Evolutionary conservation across 2,329 filamentous ascomycete genomes (phyloP).

Genomic region (Pyricularia pennisetigena): DNA sequence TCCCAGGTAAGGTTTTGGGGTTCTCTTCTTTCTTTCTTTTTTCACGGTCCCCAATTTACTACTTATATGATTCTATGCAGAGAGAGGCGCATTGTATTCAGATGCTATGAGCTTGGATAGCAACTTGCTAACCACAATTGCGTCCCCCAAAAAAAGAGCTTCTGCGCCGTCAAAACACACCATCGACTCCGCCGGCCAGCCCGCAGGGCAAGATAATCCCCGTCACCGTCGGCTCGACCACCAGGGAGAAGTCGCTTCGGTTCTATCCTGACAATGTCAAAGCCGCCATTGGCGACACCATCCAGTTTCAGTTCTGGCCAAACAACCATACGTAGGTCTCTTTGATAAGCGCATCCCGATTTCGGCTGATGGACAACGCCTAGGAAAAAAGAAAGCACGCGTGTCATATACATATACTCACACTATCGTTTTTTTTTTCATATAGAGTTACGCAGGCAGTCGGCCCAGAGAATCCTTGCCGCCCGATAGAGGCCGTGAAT

Average conservation of each 20-base stretch:
- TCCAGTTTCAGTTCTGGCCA: conserved; percentile 57
- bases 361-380: not conserved
- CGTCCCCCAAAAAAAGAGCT: not conserved
- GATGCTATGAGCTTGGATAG: no score
- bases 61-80: not conserved
- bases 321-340: conserved; percentile 57
- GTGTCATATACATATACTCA: not conserved
- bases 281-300: conserved; percentile 51
- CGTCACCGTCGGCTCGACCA: conserved; percentile 1
- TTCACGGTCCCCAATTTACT: not conserved
- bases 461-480: conserved; percentile 14
- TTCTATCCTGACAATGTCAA: conserved; percentile 59
- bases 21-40: not conserved
- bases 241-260: conserved; percentile 36
- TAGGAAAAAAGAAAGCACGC: not conserved
- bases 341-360: conserved; percentile 9
- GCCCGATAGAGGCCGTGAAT: not conserved
- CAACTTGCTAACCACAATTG: not conserved
- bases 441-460: conserved; percentile 55
- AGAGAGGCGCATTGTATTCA: not conserved
- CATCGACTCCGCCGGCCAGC: not conserved
- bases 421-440: no score
- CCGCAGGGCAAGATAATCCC: not conserved
- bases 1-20: not conserved
- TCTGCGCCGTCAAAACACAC: not conserved